Evolutionary conservation across 495 filamentous ascomycete species (phyloP), one percentile per base, ranked within the genome.

Genomic region (Durotheca rogersii): DNA sequence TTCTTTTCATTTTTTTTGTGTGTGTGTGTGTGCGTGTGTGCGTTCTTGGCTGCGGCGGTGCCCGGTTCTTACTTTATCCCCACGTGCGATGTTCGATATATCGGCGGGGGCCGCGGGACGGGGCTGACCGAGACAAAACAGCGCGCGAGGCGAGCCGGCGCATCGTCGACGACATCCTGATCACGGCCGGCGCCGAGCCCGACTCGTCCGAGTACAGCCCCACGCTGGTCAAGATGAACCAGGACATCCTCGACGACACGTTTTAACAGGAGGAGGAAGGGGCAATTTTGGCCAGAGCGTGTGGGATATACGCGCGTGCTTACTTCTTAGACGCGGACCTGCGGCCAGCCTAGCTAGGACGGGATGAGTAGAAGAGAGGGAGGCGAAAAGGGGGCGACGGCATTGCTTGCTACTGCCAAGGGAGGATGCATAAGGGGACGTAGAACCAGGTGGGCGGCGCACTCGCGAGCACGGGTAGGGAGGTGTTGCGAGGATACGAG

Each of bases 131-230:
- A n/a, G n/a, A n/a, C n/a, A n/a, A 0, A 44, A 47, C 51, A 88
- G 90, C 91, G 16, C 82, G 85, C 34, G 92, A 97, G 75, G 93
- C 94, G 1, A 93, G 88, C 41, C 89, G 82, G 66, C 80, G 86
- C 6, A 97, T 99, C 40, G 93, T 99, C 0, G 86, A 91, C 30
- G 89, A 97, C 67, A 76, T 99, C 19, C 72, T 97, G 9, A 72
- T 87, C 31, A 95, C 90, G 3, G 94, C 94, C 10, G 89, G 89
- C 1, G 88, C 76, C n/a, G 81, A 77, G 36, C 72, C 69, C 11
- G 71, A 81, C 20, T 67, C 64, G 16, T 58, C 60, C 1, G 84
- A 84, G 51, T 81, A 85, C 48, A 90, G 87, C 56, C 88, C 88
- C 4, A 89, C 85, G 36, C 73, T 93, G 51, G 83, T 91, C 21